These are phyloP conservation scores for Psilocybe tampanensis DNA, from an alignment of 768 basidiomycete genomes.

Conservation along the genomic window DNA sequence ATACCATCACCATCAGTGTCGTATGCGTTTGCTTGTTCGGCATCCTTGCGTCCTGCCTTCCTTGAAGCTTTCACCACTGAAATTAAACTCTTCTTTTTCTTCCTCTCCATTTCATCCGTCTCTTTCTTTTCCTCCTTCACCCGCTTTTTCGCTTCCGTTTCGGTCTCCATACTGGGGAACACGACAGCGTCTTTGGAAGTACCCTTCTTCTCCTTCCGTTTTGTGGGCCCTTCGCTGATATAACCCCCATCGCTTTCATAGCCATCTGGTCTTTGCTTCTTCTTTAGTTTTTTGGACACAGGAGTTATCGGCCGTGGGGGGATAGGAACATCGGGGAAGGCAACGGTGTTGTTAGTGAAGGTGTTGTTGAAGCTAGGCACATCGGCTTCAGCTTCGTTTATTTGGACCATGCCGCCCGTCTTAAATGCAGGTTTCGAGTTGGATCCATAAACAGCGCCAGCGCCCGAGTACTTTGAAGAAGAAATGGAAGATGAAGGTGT, in stretches of 20 bases:
- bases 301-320: constrained; percentile 29
- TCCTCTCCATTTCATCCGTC: constrained; percentile 32
- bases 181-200: constrained; percentile 6
- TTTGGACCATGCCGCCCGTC: constrained; percentile 5
- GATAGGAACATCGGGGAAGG: constrained; percentile 25
- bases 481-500: constrained; percentile 19
- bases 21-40: constrained; percentile 22
- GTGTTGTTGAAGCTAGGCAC: neutral
- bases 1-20: constrained; percentile 29
- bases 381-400: constrained; percentile 6
- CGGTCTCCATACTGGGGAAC: constrained; percentile 9
- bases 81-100: constrained; percentile 36
- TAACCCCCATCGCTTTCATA: constrained; percentile 59
- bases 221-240: constrained; percentile 41
- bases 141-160: constrained; percentile 30
- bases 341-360: constrained; percentile 10
- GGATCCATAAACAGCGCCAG: constrained; percentile 4
- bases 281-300: constrained; percentile 38
- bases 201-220: constrained; percentile 21
- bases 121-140: constrained; percentile 27
- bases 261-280: constrained; percentile 42
- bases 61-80: constrained; percentile 18
- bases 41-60: constrained; percentile 17
- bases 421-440: constrained; percentile 1
- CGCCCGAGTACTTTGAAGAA: constrained; percentile 16